These are phyloP conservation scores for Penicillium ochrochloron DNA, from an alignment of 495 filamentous ascomycete species.

Conservation along the genomic window DNA sequence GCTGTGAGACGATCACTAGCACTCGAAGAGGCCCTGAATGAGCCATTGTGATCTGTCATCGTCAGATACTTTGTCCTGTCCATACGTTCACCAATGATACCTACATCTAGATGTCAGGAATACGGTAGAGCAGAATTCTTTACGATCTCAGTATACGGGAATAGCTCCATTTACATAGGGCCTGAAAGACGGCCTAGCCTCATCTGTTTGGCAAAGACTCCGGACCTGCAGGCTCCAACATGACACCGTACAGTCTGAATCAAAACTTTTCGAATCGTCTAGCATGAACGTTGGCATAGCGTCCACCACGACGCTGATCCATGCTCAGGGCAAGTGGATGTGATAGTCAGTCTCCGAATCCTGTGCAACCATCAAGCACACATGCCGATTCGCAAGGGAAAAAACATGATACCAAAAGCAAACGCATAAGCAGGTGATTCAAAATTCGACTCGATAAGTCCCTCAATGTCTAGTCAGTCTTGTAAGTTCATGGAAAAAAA, in stretches of 20 bases:
- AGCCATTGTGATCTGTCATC: constrained; percentile 17
- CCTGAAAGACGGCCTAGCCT: not conserved
- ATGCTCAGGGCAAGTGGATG: constrained; percentile 5
- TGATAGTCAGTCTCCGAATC: constrained; percentile 1
- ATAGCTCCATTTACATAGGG: not conserved
- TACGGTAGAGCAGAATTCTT: not conserved
- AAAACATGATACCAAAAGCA: constrained; percentile 1
- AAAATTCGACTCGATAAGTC: not conserved
- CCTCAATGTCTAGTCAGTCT: not conserved
- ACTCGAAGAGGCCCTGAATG: constrained; percentile 25
- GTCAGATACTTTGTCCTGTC: not conserved
- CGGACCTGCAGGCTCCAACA: constrained; percentile 18
- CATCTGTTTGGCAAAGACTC: not conserved
- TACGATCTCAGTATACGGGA: not conserved
- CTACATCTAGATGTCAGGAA: not conserved
- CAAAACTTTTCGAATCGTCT: not conserved
- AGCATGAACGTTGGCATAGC: not conserved
- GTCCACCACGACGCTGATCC: constrained; percentile 6
- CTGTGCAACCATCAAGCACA: constrained; percentile 14
- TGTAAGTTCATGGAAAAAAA: not conserved
- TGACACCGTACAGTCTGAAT: not conserved
- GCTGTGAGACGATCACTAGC: constrained; percentile 33
- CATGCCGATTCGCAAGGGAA: not conserved
- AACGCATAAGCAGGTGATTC: not conserved
- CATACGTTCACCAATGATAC: not conserved